These are phyloP conservation scores for Penicillium waksmanii DNA, from an alignment of 495 filamentous ascomycete genomes.

Conservation along the genomic window DNA sequence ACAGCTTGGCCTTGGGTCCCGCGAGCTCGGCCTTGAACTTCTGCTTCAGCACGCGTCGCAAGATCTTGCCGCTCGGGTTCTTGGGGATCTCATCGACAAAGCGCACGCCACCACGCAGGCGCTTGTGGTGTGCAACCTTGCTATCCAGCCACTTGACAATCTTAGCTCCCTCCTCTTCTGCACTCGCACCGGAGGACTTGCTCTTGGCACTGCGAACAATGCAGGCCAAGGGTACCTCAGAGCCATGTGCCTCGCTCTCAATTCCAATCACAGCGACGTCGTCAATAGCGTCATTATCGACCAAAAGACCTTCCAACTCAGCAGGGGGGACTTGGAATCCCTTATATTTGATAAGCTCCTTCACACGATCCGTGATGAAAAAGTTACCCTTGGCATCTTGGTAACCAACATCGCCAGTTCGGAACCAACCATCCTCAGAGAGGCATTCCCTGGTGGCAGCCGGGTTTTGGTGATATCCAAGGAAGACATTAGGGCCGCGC, in stretches of 20 bases:
- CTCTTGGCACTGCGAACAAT: constrained; percentile 61
- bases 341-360: constrained; percentile 90
- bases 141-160: constrained; percentile 65
- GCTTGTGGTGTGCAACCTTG: constrained; percentile 73
- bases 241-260: constrained; percentile 68
- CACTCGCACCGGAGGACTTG: constrained; percentile 55
- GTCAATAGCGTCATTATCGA: constrained; percentile 70
- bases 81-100: constrained; percentile 87
- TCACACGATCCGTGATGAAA: constrained; percentile 81
- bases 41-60: constrained; percentile 70
- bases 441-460: constrained; percentile 70
- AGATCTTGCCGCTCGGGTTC: constrained; percentile 84
- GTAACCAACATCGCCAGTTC: constrained; percentile 68
- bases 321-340: constrained; percentile 89
- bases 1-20: constrained; percentile 48
- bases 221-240: constrained; percentile 85
- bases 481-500: constrained; percentile 67
- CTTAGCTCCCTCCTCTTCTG: constrained; percentile 60
- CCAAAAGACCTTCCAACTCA: constrained; percentile 80
- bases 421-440: constrained; percentile 62
- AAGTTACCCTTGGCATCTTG: constrained; percentile 64
- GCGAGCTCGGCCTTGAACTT: constrained; percentile 51
- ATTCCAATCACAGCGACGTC: constrained; percentile 87
- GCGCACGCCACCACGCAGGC: constrained; percentile 76
- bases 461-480: constrained; percentile 74